Evolutionary conservation across 2,329 filamentous ascomycete species (phyloP), one percentile per base, ranked within the genome.

Genomic region (Alternaria burnsii): DNA sequence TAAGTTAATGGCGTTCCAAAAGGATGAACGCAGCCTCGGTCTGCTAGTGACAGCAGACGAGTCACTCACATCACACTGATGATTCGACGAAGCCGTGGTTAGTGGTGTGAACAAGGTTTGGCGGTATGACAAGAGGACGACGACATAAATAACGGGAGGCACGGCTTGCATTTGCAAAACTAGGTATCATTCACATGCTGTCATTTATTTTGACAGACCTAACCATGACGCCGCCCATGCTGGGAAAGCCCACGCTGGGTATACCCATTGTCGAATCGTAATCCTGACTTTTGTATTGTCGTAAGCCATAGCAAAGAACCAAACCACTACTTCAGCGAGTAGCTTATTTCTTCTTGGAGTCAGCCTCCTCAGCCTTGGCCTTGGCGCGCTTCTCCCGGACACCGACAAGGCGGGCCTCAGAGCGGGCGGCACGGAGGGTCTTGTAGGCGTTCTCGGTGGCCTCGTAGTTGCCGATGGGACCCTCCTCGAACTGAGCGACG

Each of bases 351-450:
- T 94, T 94, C 83, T 88, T 88, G 71, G 82, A 78, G 79, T 85
- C 86, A 81, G 91, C 91, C 79, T 91, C 92, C 81, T 94, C 92
- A 76, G 89, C 91, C 86, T 91, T 94, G 77, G 92, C 92, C 87
- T 90, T 91, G 76, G 87, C 89, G 79, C 95, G 90, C 93, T 98
- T 98, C 88, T 96, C 94, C 82, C 93, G 89, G 79, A 87, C 87
- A 84, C 95, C 95, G 70, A 87, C 83, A 78, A 91, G 86, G 82
- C 94, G 91, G 78, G 91, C 89, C 79, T 96, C 91, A 81, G 88
- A 89, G 84, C 95, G 90, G 73, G 91, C 89, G 74, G 91, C 86
- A 82, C 95, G 92, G 81, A 99, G 89, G 79, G 88, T 90, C 80
- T 86, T 86, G 89, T 91, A 98, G 69, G 94, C 95, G 82, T 89